Base-by-base conservation (phyloP, 2,329 filamentous ascomycete genomes). In the Chaetomiaceae sp. region DNA sequence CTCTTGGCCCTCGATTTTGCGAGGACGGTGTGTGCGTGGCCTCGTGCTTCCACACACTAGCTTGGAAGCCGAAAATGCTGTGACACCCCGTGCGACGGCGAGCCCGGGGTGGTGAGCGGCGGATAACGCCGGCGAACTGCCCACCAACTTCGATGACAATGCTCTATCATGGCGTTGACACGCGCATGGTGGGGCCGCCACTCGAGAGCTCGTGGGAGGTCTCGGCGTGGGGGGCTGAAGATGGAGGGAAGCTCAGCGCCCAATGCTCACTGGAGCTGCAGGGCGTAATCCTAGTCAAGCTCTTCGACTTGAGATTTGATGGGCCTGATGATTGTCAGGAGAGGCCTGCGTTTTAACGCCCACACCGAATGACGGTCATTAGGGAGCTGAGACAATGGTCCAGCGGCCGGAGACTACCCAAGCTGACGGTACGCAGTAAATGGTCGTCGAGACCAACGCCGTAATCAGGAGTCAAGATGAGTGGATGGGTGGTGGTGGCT, bases 181-280 rank as follows among this genome's bases (percentile, higher is more conserved):
- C 29, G 36, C 30, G 36, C 42, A 48, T 46, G 45, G 41, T 6
- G 40, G 43, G 47, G 29, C 22, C 24, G 44, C 44, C 44, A 41
- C 30, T 17, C 27, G 24, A 22, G 9, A 10, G 37, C 36, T 22
- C 24, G 32, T 33, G 44, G 33, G 42, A 44, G 32, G 26, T 11
- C 20, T 3, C 8, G 15, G 41, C 43, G 51, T 51, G 51, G 51
- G 51, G 49, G n/a, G n/a, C n/a, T n/a, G n/a, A n/a, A n/a, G n/a
- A n/a, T n/a, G n/a, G n/a, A n/a, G n/a, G n/a, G n/a, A n/a, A n/a
- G n/a, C n/a, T n/a, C n/a, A n/a, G n/a, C n/a, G 4, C 29, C 3
- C 7, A 14, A n/a, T n/a, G 29, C 22, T 24, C 22, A 9, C 22
- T 24, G 22, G 22, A 24, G 5, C 22, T 24, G 22, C 6, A 24